phyloP scores from a whole-genome alignment of 352 stramenopile genomes.

The Phytophthora fragariae region DNA sequence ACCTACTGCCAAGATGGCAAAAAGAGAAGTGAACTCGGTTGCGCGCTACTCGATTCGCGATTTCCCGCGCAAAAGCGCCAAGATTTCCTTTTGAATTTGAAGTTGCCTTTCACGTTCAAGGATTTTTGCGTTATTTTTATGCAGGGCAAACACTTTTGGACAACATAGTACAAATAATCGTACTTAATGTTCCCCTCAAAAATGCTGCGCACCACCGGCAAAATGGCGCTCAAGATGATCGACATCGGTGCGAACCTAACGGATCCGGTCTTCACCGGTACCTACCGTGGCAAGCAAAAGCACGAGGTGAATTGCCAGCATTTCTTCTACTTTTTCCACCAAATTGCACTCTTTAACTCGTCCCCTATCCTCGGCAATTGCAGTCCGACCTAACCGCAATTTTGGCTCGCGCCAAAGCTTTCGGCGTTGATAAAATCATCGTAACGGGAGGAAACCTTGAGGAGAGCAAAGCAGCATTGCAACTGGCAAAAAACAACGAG shows the following conservation, averaged over 20 bases:
- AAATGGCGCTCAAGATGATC: constrained; percentile 63
- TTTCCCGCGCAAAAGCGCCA: constrained; percentile 31
- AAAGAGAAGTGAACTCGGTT: constrained; percentile 25
- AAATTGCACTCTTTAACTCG: constrained; percentile 13
- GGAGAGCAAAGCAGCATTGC: constrained; percentile 50
- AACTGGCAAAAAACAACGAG: constrained; percentile 35
- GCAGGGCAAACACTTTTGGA: constrained; percentile 17
- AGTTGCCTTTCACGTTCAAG: constrained; percentile 26
- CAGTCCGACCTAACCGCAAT: constrained; percentile 89
- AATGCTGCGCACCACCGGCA: constrained; percentile 26
- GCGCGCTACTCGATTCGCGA: too few species aligned
- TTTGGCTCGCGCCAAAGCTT: constrained; percentile 82
- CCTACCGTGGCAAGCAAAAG: constrained; percentile 90
- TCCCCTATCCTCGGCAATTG: not conserved
- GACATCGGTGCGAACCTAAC: constrained; percentile 96
- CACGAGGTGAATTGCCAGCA: constrained; percentile 65
- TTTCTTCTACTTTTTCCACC: not conserved
- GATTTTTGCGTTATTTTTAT: constrained; percentile 14
- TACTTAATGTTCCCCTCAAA: constrained; percentile 19
- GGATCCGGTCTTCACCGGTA: constrained; percentile 91
- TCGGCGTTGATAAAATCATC: constrained; percentile 93
- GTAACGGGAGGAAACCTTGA: constrained; percentile 81
- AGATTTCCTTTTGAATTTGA: constrained; percentile 25
- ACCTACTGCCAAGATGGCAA: not conserved
- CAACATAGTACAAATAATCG: not conserved